Evolutionary conservation across 768 basidiomycete species (phyloP).

Genomic region (Suillus placidus): DNA sequence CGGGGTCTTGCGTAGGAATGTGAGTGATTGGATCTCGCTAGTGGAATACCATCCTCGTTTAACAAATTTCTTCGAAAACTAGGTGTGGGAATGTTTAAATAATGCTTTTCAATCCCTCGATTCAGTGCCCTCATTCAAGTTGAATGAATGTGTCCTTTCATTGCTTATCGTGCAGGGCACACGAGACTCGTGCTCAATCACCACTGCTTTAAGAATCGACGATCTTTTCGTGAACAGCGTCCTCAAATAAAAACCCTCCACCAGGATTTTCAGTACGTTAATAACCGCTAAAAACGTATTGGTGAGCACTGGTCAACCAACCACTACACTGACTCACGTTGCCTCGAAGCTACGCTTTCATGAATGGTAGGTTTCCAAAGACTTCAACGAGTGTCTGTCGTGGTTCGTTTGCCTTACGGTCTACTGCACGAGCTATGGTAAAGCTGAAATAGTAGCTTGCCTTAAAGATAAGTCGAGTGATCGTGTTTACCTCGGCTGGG

Average conservation of each 20-base stretch:
- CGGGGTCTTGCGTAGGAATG: background rate
- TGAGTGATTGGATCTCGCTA: background rate
- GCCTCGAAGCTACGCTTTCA: background rate
- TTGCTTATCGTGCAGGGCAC: background rate
- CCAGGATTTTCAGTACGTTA: background rate
- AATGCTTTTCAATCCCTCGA: constrained; percentile 3
- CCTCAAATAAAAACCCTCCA: background rate
- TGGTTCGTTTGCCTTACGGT: background rate
- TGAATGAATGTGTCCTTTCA: background rate
- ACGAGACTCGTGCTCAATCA: background rate
- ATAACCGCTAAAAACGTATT: background rate
- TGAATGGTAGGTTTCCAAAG: background rate
- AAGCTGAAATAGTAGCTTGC: constrained; percentile 1
- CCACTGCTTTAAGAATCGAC: background rate
- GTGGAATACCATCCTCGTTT: too few relatives aligned
- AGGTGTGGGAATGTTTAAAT: background rate
- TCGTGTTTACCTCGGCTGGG: constrained; percentile 6
- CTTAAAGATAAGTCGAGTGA: background rate
- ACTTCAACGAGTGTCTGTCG: background rate
- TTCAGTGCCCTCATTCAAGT: background rate
- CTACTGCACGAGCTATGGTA: background rate
- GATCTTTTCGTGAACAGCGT: background rate
- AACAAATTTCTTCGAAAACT: background rate
- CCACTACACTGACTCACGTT: background rate
- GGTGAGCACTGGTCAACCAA: background rate